Percentiles rank a stretch among this genome's conserved stretches.
phyloP scores from a whole-genome alignment of 371 early-diverging fungal species.

The Umbelopsis sp. region DNA sequence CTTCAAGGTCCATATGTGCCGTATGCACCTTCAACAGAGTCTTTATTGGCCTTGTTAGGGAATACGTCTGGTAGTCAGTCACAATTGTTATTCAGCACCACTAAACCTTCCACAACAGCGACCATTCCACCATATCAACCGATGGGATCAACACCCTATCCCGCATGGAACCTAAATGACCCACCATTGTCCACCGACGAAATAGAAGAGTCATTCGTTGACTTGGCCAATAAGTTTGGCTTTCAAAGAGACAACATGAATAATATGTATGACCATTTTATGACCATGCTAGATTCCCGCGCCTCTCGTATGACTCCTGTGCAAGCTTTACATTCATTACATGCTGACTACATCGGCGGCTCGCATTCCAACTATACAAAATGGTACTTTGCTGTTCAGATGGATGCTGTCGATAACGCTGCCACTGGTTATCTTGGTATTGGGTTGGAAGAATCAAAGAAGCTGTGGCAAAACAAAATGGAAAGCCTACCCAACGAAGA shows the following conservation, averaged over 20 bases:
- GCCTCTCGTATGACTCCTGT: slow-evolving; percentile 78
- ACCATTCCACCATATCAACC: background rate
- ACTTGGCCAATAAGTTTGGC: slow-evolving; percentile 72
- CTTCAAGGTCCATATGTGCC: slow-evolving; percentile 8
- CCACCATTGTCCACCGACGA: slow-evolving; percentile 68
- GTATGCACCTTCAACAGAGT: slow-evolving; percentile 12
- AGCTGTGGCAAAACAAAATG: slow-evolving; percentile 79
- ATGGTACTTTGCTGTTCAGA: slow-evolving; percentile 85
- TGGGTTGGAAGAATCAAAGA: slow-evolving; percentile 60
- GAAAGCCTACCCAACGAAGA: slow-evolving; percentile 66
- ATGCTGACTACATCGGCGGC: slow-evolving; percentile 90
- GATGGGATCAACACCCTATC: slow-evolving; percentile 34
- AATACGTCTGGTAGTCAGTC: slow-evolving; percentile 7
- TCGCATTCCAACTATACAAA: slow-evolving; percentile 84
- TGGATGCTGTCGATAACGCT: slow-evolving; percentile 63
- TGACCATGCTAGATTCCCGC: slow-evolving; percentile 85
- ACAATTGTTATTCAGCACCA: background rate
- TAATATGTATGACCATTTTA: slow-evolving; percentile 78
- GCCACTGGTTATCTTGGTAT: slow-evolving; percentile 37
- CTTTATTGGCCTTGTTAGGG: slow-evolving; percentile 4
- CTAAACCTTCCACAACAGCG: background rate
- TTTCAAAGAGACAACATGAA: slow-evolving; percentile 82
- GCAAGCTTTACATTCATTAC: slow-evolving; percentile 76
- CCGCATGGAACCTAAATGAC: slow-evolving; percentile 62
- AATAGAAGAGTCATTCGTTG: slow-evolving; percentile 69